A percentile compares a stretch with the other conserved stretches of the same genome.
Conservation (phyloP, 2,329 filamentous ascomycete genomes). For the Pseudocercospora fuligena region DNA sequence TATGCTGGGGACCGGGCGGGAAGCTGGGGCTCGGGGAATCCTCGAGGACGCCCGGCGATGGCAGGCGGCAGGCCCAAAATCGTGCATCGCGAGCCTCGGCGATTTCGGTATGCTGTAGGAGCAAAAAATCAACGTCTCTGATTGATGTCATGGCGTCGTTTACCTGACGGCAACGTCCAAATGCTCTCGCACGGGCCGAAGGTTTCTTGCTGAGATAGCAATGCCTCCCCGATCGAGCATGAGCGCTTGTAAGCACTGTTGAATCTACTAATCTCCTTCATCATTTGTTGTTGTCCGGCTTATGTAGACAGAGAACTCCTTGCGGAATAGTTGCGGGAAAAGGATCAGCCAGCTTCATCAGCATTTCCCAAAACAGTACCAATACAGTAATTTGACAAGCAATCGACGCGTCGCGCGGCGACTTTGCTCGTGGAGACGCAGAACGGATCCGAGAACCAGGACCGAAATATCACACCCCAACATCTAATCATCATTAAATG, state of each 20-base stretch:
- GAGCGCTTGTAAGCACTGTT: neutral
- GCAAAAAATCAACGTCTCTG: neutral
- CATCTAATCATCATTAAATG: neutral
- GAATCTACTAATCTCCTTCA: neutral
- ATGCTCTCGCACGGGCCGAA: too few species aligned
- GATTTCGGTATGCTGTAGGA: neutral
- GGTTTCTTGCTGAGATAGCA: too few species aligned
- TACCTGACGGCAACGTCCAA: too few species aligned
- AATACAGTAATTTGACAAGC: neutral
- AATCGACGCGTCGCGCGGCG: neutral
- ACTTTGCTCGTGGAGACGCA: neutral
- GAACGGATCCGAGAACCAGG: neutral
- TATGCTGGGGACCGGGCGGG: too few species aligned
- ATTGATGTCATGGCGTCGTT: neutral
- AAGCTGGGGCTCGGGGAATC: too few species aligned
- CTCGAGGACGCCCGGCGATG: too few species aligned
- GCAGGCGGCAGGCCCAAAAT: too few species aligned
- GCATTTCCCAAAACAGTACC: neutral
- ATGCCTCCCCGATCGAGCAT: too few species aligned
- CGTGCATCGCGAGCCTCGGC: neutral
- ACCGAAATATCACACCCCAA: neutral
- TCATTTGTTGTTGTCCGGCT: neutral
- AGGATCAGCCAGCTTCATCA: neutral
- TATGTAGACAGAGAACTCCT: neutral
- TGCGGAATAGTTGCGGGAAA: neutral